A percentile compares a stretch with the other conserved stretches of the same genome.
Conservation (phyloP, 1,139 yeast species). For the Blastobotrys serpentis region DNA sequence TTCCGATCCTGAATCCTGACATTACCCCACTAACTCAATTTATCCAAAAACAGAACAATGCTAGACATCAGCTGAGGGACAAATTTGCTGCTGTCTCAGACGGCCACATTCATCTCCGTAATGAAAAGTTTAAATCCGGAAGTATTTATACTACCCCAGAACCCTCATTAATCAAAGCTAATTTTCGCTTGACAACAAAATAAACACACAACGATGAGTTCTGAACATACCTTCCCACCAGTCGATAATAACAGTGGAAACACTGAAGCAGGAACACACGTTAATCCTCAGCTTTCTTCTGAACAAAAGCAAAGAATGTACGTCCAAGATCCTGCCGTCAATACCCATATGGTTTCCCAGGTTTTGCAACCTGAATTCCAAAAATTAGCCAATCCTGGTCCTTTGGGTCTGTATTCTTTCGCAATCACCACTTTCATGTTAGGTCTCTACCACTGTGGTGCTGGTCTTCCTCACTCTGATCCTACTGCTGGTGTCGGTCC, state of each 20-base stretch:
- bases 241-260: constrained; percentile 2
- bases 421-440: constrained; percentile 79
- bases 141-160: constrained; percentile 4
- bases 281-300: not conserved
- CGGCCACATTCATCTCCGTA: not conserved
- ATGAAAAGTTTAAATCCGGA: not conserved
- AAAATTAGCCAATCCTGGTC: constrained; percentile 85
- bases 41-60: too few species aligned
- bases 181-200: not conserved
- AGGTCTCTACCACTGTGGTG: constrained; percentile 14
- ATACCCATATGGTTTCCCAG: constrained; percentile 6
- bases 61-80: constrained; percentile 6
- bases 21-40: not conserved
- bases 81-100: constrained; percentile 7
- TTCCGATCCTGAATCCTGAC: not conserved
- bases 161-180: not conserved
- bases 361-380: constrained; percentile 5
- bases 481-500: constrained; percentile 13
- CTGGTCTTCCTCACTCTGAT: constrained; percentile 11
- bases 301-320: not conserved
- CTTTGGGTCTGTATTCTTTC: constrained; percentile 80
- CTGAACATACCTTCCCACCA: constrained; percentile 5
- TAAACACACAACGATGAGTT: constrained; percentile 4
- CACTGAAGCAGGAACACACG: constrained; percentile 4
- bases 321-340: not conserved